A percentile compares a stretch with the other conserved stretches of the same genome.
Evolutionary conservation across 1,284 basidiomycete species (phyloP).

Genomic region (Fomitopsis betulina): DNA sequence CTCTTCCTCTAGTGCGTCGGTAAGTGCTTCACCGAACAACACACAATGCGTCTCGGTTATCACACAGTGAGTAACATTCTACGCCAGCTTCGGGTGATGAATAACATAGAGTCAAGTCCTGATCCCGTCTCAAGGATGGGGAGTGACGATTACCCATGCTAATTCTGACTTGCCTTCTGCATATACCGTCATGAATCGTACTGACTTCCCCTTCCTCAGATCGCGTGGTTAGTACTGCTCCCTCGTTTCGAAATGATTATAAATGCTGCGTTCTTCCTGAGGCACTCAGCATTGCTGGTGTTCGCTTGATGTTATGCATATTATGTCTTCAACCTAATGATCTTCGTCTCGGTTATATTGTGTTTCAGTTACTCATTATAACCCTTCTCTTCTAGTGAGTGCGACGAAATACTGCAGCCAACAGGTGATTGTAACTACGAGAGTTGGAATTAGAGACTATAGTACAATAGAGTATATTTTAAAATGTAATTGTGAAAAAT

Average conservation of each 20-base stretch:
- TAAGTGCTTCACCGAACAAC: too few species aligned
- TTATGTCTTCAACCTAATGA: constrained; percentile 42
- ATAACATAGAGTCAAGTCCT: constrained; percentile 86
- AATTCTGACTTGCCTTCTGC: constrained; percentile 59
- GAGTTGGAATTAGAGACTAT: neutral
- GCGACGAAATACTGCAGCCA: neutral
- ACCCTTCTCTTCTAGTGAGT: neutral
- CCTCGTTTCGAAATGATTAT: constrained; percentile 17
- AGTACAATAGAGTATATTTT: neutral
- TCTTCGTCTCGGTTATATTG: constrained; percentile 7
- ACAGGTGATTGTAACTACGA: neutral
- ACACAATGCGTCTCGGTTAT: neutral
- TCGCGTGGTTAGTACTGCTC: constrained; percentile 8
- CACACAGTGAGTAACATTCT: constrained; percentile 34
- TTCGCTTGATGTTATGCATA: constrained; percentile 11
- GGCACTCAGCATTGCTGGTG: neutral
- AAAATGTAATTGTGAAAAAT: neutral
- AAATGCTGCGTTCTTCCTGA: constrained; percentile 1
- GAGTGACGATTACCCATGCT: constrained; percentile 77
- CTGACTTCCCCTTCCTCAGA: neutral
- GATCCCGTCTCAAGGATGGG: constrained; percentile 67
- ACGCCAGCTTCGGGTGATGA: constrained; percentile 44
- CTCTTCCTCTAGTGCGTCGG: neutral
- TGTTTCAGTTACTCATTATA: neutral
- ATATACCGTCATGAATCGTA: neutral